Base-by-base conservation (phyloP, 1,139 yeast species). In the Candida sp. region DNA sequence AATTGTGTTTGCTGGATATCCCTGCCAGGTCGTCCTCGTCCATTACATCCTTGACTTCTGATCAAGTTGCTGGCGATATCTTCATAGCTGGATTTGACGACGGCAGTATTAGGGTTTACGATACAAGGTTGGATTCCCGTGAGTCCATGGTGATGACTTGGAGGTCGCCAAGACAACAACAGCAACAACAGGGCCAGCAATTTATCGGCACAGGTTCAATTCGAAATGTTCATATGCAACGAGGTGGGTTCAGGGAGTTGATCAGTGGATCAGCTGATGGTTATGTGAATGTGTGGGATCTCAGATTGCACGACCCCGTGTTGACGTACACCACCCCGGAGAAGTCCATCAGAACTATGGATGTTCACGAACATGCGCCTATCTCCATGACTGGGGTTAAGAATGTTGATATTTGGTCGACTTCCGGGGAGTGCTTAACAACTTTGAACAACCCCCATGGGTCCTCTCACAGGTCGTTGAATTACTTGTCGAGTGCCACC, bases 361-460 rank as follows among this genome's bases (percentile, higher is more conserved):
- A 90, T 60, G 83, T 90, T 3, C 99, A 94, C 69, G 99, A 94
- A 62, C 99, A 94, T 69, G 99, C 99, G 0, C 98, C 99, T 0
- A 79, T 93, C 1, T 83, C 93, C 57, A 91, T 92, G 8, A 87
- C 96, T 2, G 98, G 97, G 0, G 86, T 96, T 4, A 87, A 86
- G 56, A 78, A 82, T 42, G 86, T 92, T n/a, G 88, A 90, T 43
- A 73, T 93, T 7, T 93, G 96, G 91, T 86, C 96, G 4, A 92
- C 97, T 0, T 75, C 88, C 0, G 98, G 98, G 4, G 90, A 87
- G 52, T 66, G 84, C 48, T 74, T 92, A 11, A 74, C 90, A 1
- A 76, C 83, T 5, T 81, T 92, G 56, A 82, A 81, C 58, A 85
- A 85, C 54, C 84, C 86, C 8, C 70, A 77, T 69, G 73, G 60